Evolutionary conservation across 2,329 filamentous ascomycete species (phyloP), one percentile per base, ranked within the genome.

Genomic region (Rhinocladiella similis): DNA sequence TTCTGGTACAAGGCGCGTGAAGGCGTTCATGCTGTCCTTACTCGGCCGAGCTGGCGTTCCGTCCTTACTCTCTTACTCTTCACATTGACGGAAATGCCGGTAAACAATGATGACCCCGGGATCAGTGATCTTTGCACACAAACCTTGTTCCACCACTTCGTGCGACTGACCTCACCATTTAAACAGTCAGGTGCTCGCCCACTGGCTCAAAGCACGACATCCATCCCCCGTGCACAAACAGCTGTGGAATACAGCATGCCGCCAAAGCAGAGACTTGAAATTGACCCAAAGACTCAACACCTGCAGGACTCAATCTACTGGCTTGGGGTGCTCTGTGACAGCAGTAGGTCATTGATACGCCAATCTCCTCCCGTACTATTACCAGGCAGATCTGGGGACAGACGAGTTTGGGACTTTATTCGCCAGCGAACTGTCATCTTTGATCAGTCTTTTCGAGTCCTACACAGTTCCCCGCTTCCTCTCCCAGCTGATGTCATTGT

Each of bases 151-250:
- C 10, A 13, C 4, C 53, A 56, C 25, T 46, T 56, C 10, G 42
- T 29, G 14, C 12, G 13, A 13, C 38, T 50, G 2, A 35, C 14
- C 12, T 36, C 38, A 1, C 38, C 53, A 4, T 18, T 46, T 6
- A 20, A 38, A 14, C 20, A 39, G 13, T 18, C 36, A 12, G 36
- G 4, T n/a, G 16, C 36, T 12, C 36, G 36, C 36, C 36, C 36
- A 18, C 36, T 39, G 36, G 36, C 14, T 39, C 36, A 39, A 39
- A n/a, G 36, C 12, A 39, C 36, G 14, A 39, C 36, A 10, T 14
- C 36, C 5, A 18, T 80, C 80, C 84, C 41, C 53, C 57, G 81
- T 81, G 80, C 80, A 84, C 45, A 35, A 47, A 53, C 72, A 77
- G 27, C 66, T 67, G 1, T 80, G 81, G 80, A 80, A 84, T 45